Evolutionary conservation across 2,329 filamentous ascomycete genomes (phyloP), one percentile per base, ranked within the genome.

Genomic region (Ophidiomyces ophidiicola): DNA sequence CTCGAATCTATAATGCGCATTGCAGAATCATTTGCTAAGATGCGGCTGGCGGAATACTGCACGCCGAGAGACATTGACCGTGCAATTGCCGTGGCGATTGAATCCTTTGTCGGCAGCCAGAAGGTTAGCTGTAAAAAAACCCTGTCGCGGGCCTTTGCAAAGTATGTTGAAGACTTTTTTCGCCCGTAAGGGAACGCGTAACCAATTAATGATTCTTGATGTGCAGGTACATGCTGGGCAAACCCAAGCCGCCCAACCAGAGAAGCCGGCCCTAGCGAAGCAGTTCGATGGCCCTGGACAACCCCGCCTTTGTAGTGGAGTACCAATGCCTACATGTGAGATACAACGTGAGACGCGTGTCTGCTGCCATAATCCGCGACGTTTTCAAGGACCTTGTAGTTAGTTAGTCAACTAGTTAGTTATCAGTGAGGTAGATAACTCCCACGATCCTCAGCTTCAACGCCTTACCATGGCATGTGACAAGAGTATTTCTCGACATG

Each of bases 111-210:
- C 30, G 84, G 82, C 45, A 92, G 83, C 52, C 90, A 98, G 60
- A 98, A 98, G 68, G 77, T 96, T 53, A 93, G 84, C 66, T 90
- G 84, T 66, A 98, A 96, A 73, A 94, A 94, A 70, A 86, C 90
- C 11, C 72, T 98, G 31, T 82, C 86, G 0, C 73, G 90, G 44
- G 85, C 90, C 3, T 98, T 98, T 67, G 86, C 90, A 53, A 98
- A 98, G 68, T 98, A 96, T 57, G 83, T 80, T 1, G 36, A 67
- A n/a, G 23, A 5, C 23, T 32, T 12, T 15, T 7, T 33, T 25
- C 33, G 10, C 11, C 3, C 2, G 32, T 24, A n/a, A 17, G 25
- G 3, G 3, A 30, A n/a, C 2, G 21, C 29, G n/a, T n/a, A n/a
- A n/a, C n/a, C n/a, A 26, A n/a, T n/a, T 26, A 26, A 26, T 41